Evolutionary conservation across 176 grass and related monocot genomes (phyloP).

Genomic region (Thinopyrum elongatum): DNA sequence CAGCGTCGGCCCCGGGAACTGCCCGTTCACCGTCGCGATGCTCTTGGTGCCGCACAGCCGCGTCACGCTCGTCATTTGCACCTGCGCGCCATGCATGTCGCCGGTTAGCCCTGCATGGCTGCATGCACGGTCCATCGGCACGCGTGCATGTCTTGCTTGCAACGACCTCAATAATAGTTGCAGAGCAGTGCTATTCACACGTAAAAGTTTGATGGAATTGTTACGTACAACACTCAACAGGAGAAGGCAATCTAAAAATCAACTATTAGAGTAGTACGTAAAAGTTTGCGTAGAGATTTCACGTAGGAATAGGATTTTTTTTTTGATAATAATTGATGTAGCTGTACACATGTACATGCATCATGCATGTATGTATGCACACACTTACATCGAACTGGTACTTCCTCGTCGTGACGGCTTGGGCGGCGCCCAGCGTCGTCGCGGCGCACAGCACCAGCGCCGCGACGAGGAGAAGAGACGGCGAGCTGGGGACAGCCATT

Average conservation of each 20-base stretch:
- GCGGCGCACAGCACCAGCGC: neutral
- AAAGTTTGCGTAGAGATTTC: too few species aligned
- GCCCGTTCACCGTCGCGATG: constrained; percentile 85
- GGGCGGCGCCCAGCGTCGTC: neutral
- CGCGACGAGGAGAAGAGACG: neutral
- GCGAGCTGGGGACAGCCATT: constrained; percentile 19
- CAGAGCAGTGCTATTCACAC: too few species aligned
- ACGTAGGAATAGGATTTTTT: too few species aligned
- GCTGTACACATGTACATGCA: neutral
- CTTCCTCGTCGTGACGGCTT: constrained; percentile 48
- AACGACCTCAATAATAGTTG: too few species aligned
- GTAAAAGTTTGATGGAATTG: too few species aligned
- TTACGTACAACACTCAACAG: too few species aligned
- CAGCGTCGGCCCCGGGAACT: constrained; percentile 64
- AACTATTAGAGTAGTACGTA: too few species aligned
- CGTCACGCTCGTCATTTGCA: constrained; percentile 58
- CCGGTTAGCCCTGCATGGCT: too few species aligned
- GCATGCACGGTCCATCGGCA: too few species aligned
- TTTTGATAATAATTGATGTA: too few species aligned
- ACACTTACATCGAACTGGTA: constrained; percentile 67
- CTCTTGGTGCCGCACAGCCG: constrained; percentile 69
- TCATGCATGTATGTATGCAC: too few species aligned
- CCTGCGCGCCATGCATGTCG: constrained; percentile 20
- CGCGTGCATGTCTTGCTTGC: too few species aligned
- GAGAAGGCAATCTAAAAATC: neutral